Base-by-base conservation (phyloP, 1,284 basidiomycete species). In the Boletus albobrunnescens region DNA sequence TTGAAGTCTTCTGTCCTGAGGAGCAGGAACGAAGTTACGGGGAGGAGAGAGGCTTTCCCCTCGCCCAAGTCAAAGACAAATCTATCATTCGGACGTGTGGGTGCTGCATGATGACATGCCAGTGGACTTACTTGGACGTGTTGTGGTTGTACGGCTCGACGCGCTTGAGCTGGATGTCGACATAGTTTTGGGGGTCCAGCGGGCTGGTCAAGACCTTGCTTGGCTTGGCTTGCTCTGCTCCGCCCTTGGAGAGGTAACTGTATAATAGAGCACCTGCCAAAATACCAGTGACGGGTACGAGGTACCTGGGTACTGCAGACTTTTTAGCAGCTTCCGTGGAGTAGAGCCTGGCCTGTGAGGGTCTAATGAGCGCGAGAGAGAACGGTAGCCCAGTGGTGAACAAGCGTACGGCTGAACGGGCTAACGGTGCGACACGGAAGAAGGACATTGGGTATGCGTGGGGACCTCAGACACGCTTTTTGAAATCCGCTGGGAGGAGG, bases 121-220 rank as follows among this genome's bases (percentile, higher is more conserved):
- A 42, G 20, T 38, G 3, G 16, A 33, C 74, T 51, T 55, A 87
- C 77, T 78, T 79, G 28, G 87, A 74, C 6, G 90, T 84, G 71
- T 95, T 93, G 76, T 95, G 87, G 78, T 95, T 99, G 77, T 97
- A 97, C 2, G 84, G 83, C 57, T 84, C 77, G 57, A 97, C 74
- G 63, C 84, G 81, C 70, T 88, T 88, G 59, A 98, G 79, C 63
- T 82, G 87, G 69, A 97, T 84, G 64, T 89, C 80, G 44, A 81
- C 67, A 61, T 86, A 93, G 54, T 82, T 79, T 51, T 89, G 70
- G 20, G 86, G 79, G 63, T 88, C 81, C 32, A 91, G 73, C 7
- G 84, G 81, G 56, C 81, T 85, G 62, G 80, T 83, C 59, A 73
- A 59, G 39, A 76, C 67, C 50, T 75, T 75, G 51, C 65, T 69